phyloP scores from a whole-genome alignment of 768 basidiomycete species.

The Chalciporus piperatus region DNA sequence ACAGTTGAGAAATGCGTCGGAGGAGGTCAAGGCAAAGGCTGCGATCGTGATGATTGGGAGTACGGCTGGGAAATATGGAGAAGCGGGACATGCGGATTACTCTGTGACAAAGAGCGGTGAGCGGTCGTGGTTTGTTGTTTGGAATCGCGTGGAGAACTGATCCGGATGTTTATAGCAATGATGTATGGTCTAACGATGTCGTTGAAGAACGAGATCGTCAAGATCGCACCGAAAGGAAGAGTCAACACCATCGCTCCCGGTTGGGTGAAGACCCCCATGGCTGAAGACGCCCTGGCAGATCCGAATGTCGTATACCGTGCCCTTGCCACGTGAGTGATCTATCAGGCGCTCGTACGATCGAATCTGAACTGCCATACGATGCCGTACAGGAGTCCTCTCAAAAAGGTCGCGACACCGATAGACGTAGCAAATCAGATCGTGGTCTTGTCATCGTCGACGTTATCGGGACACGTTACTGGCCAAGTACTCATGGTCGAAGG shows the following conservation, averaged over 20 bases:
- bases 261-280: constrained; percentile 66
- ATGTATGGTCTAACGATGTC: constrained; percentile 70
- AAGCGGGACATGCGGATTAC: constrained; percentile 66
- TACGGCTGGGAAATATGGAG: constrained; percentile 71
- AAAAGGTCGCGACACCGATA: constrained; percentile 58
- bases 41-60: constrained; percentile 67
- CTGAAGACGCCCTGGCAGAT: constrained; percentile 53
- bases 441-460: constrained; percentile 52
- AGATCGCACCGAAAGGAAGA: constrained; percentile 66
- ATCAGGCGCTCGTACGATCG: background rate
- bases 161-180: constrained; percentile 41
- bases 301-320: constrained; percentile 52
- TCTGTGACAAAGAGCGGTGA: constrained; percentile 66
- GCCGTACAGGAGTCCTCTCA: constrained; percentile 56
- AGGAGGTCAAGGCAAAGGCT: constrained; percentile 51
- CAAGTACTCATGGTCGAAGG: constrained; percentile 71
- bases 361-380: background rate
- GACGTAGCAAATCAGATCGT: constrained; percentile 69
- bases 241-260: constrained; percentile 72
- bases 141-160: background rate
- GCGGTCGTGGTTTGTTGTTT: background rate
- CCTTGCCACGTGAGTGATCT: constrained; percentile 58
- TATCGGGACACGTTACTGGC: constrained; percentile 72
- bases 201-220: constrained; percentile 80
- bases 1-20: constrained; percentile 37